phyloP scores from a whole-genome alignment of 257 asterid genomes.

The Solanum neorickii region DNA sequence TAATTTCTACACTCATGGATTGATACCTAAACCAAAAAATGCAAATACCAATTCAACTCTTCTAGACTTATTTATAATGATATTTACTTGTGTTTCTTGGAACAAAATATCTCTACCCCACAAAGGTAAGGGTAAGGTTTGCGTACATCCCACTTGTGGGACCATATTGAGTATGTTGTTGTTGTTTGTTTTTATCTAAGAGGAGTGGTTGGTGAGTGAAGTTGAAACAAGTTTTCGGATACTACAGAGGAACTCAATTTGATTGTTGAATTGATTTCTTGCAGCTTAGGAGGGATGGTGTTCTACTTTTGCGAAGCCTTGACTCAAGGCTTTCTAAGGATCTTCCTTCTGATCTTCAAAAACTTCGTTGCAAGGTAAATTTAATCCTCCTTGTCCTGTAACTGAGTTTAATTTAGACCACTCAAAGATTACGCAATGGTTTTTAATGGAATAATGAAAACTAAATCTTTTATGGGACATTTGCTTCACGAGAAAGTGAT shows the following conservation, averaged over 20 bases:
- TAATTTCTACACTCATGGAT: not conserved
- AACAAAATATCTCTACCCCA: not conserved
- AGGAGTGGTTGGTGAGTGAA: not conserved
- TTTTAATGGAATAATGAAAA: not conserved
- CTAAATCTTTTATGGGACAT: not conserved
- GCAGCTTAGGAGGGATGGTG: conserved; percentile 91
- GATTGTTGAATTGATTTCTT: not conserved
- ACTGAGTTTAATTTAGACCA: not conserved
- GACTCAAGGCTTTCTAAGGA: conserved; percentile 95
- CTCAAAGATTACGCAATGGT: not conserved
- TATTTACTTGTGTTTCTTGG: not conserved
- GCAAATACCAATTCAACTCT: not conserved
- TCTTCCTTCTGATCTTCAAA: conserved; percentile 94
- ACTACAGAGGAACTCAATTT: not conserved
- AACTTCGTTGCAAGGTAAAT: conserved; percentile 94
- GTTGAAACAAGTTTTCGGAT: not conserved
- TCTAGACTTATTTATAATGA: not conserved
- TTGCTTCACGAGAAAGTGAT: not conserved
- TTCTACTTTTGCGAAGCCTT: conserved; percentile 67
- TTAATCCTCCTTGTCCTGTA: not conserved
- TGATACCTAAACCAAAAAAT: not conserved
- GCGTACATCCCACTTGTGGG: not conserved
- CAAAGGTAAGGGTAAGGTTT: not conserved
- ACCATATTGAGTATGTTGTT: not conserved
- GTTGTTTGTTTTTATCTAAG: not conserved